Percentiles rank a stretch among this genome's conserved stretches.
Conservation (phyloP, 2,329 filamentous ascomycete genomes). For the Beauveria australis region DNA sequence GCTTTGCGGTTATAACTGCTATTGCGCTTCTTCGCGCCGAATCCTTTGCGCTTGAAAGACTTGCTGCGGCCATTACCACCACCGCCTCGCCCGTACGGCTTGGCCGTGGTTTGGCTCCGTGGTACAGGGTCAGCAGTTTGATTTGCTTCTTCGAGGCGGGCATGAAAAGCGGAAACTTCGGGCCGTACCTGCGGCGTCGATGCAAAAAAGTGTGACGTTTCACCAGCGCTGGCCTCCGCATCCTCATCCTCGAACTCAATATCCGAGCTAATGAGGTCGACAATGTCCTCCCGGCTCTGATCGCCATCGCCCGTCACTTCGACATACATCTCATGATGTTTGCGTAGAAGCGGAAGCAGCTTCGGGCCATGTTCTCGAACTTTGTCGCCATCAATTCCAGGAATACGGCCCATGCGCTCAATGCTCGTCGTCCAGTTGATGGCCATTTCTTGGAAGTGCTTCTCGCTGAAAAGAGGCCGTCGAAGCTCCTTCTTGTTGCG, state of each 20-base stretch:
- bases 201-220: conserved; percentile 41
- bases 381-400: conserved; percentile 53
- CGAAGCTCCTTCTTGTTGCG: conserved; percentile 51
- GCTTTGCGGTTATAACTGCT: conserved; percentile 24
- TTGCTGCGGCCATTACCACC: conserved; percentile 11
- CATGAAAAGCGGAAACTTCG: conserved; percentile 28
- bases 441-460: conserved; percentile 64
- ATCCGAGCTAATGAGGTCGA: conserved; percentile 47
- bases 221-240: conserved; percentile 17
- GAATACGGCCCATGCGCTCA: conserved; percentile 55
- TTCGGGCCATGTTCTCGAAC: conserved; percentile 52
- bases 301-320: conserved; percentile 37
- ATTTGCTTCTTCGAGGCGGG: conserved; percentile 22
- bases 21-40: conserved; percentile 16
- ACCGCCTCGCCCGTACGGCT: conserved; percentile 18
- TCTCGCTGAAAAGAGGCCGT: conserved; percentile 58
- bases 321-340: conserved; percentile 37
- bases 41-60: conserved; percentile 20
- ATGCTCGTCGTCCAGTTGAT: conserved; percentile 56
- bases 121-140: conserved; percentile 14
- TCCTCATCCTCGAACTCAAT: conserved; percentile 29
- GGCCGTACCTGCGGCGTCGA: conserved; percentile 14
- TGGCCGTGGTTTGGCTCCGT: conserved; percentile 18
- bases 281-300: conserved; percentile 31
- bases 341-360: conserved; percentile 51